Conservation (phyloP, 352 stramenopile genomes). For the Pythium volutum region DNA sequence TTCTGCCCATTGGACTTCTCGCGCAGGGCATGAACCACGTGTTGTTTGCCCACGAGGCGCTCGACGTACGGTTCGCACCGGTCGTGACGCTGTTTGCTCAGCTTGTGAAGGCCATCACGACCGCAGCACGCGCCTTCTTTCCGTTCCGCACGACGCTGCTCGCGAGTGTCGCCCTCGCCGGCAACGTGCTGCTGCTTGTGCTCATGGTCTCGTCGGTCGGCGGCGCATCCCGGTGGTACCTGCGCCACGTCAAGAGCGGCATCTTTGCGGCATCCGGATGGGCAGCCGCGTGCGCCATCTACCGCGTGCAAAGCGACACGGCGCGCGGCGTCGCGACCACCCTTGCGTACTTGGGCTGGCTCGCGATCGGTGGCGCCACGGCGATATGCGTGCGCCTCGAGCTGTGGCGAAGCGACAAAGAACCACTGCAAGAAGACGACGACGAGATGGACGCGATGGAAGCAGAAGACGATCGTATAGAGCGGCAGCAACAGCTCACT, state of each 20-base stretch:
- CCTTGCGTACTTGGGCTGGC: conserved; percentile 60
- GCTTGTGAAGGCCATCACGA: conserved; percentile 44
- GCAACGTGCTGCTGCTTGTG: conserved; percentile 35
- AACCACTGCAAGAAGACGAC: conserved; percentile 20
- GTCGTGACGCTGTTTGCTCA: conserved; percentile 50
- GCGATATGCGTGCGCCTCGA: conserved; percentile 22
- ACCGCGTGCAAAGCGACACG: conserved; percentile 25
- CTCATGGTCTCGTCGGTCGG: conserved; percentile 33
- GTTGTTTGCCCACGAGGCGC: conserved; percentile 52
- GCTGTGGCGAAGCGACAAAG: conserved; percentile 21
- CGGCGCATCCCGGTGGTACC: conserved; percentile 56
- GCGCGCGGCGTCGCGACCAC: conserved; percentile 32
- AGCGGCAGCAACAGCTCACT: neutral
- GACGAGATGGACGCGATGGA: neutral
- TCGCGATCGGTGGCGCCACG: conserved; percentile 33
- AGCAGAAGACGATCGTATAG: neutral
- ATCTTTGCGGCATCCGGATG: conserved; percentile 57
- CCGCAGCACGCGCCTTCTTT: conserved; percentile 48
- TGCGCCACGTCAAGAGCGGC: conserved; percentile 48
- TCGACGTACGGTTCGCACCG: conserved; percentile 63
- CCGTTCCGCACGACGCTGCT: conserved; percentile 37
- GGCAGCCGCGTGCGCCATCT: conserved; percentile 48
- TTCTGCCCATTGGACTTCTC: conserved; percentile 53
- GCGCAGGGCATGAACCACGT: conserved; percentile 64
- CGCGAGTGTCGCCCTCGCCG: conserved; percentile 31